Evolutionary conservation across 345 rosid genomes (phyloP).

Genomic region (Noccaea caerulescens): DNA sequence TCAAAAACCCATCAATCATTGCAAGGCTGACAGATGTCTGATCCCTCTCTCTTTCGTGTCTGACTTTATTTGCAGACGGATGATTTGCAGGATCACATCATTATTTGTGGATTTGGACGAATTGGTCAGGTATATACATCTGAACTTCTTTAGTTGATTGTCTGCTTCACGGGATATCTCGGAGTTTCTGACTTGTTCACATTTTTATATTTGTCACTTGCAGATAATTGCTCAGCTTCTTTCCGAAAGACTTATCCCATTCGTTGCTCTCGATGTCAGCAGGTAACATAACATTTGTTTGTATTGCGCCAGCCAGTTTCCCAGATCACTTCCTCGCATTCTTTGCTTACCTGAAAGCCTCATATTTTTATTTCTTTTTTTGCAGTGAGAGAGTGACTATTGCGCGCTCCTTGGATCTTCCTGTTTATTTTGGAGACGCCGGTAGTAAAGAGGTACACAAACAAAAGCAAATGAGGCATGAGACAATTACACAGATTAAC

Average conservation of each 20-base stretch:
- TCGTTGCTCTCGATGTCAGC: slow-evolving; percentile 95
- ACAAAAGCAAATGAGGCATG: not conserved
- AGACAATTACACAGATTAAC: not conserved
- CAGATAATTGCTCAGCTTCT: slow-evolving; percentile 99
- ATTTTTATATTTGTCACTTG: slow-evolving; percentile 34
- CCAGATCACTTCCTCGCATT: slow-evolving; percentile 5
- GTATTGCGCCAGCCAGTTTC: slow-evolving; percentile 2
- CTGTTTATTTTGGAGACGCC: slow-evolving; percentile 97
- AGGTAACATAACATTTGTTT: slow-evolving; percentile 56
- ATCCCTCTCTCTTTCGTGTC: slow-evolving; percentile 29
- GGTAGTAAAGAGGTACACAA: slow-evolving; percentile 93
- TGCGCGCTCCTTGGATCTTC: slow-evolving; percentile 95
- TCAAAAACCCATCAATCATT: slow-evolving; percentile 14
- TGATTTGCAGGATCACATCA: slow-evolving; percentile 97
- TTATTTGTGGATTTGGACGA: slow-evolving; percentile 96
- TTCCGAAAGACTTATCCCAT: slow-evolving; percentile 94
- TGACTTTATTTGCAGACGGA: slow-evolving; percentile 71
- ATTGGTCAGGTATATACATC: slow-evolving; percentile 81
- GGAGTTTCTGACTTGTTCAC: not conserved
- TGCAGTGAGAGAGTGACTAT: slow-evolving; percentile 95
- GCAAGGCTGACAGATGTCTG: slow-evolving; percentile 18
- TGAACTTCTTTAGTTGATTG: slow-evolving; percentile 28
- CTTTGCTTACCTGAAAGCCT: slow-evolving; percentile 17
- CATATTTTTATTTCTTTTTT: slow-evolving; percentile 11
- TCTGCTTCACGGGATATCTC: slow-evolving; percentile 16